Evolutionary conservation across 768 basidiomycete species (phyloP).

Genomic region (Chalciporus chontae): DNA sequence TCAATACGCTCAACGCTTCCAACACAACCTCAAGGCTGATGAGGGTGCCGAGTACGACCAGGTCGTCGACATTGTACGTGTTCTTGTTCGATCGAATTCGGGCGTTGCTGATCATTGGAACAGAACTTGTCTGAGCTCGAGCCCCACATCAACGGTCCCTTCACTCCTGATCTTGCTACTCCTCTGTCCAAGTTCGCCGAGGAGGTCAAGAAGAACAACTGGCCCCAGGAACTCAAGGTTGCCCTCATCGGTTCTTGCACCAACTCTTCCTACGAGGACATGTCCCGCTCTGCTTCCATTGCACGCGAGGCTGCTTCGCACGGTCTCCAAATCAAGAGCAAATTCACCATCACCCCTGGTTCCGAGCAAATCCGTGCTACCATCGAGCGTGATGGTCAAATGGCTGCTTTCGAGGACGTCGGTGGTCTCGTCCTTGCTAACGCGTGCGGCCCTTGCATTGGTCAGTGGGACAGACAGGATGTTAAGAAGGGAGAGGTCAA

Average conservation of each 20-base stretch:
- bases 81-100: not conserved
- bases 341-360: slow-evolving; percentile 98
- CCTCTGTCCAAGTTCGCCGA: slow-evolving; percentile 94
- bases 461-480: slow-evolving; percentile 97
- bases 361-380: slow-evolving; percentile 98
- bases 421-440: slow-evolving; percentile 96
- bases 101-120: not conserved
- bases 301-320: slow-evolving; percentile 84
- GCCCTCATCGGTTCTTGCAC: slow-evolving; percentile 99
- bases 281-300: slow-evolving; percentile 96
- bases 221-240: slow-evolving; percentile 97
- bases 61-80: slow-evolving; percentile 81
- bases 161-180: slow-evolving; percentile 99
- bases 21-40: slow-evolving; percentile 88
- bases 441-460: slow-evolving; percentile 98
- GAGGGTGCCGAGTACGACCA: slow-evolving; percentile 90
- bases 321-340: slow-evolving; percentile 85
- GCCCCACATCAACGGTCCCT: slow-evolving; percentile 99
- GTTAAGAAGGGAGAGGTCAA: slow-evolving; percentile 96
- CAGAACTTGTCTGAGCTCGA: slow-evolving; percentile 96
- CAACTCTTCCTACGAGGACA: slow-evolving; percentile 99
- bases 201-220: slow-evolving; percentile 90
- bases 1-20: slow-evolving; percentile 82
- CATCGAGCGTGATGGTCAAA: slow-evolving; percentile 93
- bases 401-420: slow-evolving; percentile 78